A percentile compares a stretch with the other conserved stretches of the same genome.
Conservation (phyloP, 768 basidiomycete genomes). For the Russula sp. region DNA sequence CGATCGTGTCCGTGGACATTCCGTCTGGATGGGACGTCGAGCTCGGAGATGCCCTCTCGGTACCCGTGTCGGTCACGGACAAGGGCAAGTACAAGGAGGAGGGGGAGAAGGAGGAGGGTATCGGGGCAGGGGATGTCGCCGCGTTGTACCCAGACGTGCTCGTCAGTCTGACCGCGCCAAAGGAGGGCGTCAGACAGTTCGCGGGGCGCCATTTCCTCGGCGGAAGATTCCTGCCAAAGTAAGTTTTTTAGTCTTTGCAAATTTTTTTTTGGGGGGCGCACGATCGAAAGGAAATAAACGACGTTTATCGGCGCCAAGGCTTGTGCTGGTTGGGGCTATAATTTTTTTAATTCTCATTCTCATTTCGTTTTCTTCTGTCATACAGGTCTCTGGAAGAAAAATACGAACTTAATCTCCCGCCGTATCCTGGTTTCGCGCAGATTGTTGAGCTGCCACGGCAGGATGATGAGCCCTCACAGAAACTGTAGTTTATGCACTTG, state of each 20-base stretch:
- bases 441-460: constrained; percentile 62
- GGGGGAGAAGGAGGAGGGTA: neutral
- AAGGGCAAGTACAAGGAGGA: too few species aligned
- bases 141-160: constrained; percentile 73
- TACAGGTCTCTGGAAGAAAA: constrained; percentile 65
- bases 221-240: constrained; percentile 90
- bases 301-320: too few species aligned
- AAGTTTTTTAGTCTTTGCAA: constrained; percentile 26
- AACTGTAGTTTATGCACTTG: constrained; percentile 4
- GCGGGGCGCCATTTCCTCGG: constrained; percentile 86
- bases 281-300: too few species aligned
- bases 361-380: neutral
- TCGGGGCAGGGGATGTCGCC: constrained; percentile 29
- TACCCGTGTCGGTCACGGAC: neutral
- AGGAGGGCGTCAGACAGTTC: constrained; percentile 74
- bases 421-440: constrained; percentile 72
- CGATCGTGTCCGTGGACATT: constrained; percentile 92
- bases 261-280: neutral
- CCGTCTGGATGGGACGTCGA: constrained; percentile 97
- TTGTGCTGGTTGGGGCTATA: too few species aligned
- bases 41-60: constrained; percentile 46
- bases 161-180: constrained; percentile 90
- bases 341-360: too few species aligned
- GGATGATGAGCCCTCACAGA: constrained; percentile 13
- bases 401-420: constrained; percentile 71